A percentile compares a stretch with the other conserved stretches of the same genome.
Evolutionary conservation across 176 grass and related monocot species (phyloP).

Genomic region (Guadua angustifolia): DNA sequence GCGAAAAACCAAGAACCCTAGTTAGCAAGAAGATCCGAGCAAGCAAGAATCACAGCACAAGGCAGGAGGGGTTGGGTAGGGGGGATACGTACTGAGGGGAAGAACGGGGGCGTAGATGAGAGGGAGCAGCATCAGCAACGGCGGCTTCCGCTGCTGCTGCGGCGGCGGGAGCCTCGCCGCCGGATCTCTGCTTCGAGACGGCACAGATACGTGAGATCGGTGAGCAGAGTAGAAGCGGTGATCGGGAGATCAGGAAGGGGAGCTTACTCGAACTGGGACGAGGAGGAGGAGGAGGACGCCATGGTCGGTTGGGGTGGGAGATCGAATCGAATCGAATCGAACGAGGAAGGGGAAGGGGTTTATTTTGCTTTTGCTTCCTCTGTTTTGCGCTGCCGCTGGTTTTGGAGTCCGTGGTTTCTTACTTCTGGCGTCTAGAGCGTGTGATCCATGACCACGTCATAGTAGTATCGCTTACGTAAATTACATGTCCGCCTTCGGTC

Average conservation of each 20-base stretch:
- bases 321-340: background rate
- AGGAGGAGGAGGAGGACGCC: constrained; percentile 51
- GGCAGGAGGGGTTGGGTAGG: background rate
- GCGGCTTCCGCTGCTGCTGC: constrained; percentile 58
- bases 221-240: background rate
- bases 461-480: too few relatives aligned
- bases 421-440: too few relatives aligned
- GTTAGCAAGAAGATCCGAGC: constrained; percentile 11
- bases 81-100: constrained; percentile 63
- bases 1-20: constrained; percentile 26
- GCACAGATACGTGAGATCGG: constrained; percentile 16
- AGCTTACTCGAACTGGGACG: constrained; percentile 63
- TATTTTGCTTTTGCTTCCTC: background rate
- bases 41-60: constrained; percentile 11
- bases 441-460: too few relatives aligned
- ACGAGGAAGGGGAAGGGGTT: background rate
- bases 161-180: constrained; percentile 50
- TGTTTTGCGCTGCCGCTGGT: constrained; percentile 39
- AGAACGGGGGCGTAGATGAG: constrained; percentile 83
- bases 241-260: background rate
- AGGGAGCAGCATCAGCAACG: constrained; percentile 73
- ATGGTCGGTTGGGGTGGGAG: constrained; percentile 37
- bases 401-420: constrained; percentile 28
- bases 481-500: too few relatives aligned
- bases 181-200: constrained; percentile 42